Percentiles rank a stretch among this genome's conserved stretches.
Evolutionary conservation across 1,139 yeast species (phyloP).

Genomic region (Kodamaea suecica): DNA sequence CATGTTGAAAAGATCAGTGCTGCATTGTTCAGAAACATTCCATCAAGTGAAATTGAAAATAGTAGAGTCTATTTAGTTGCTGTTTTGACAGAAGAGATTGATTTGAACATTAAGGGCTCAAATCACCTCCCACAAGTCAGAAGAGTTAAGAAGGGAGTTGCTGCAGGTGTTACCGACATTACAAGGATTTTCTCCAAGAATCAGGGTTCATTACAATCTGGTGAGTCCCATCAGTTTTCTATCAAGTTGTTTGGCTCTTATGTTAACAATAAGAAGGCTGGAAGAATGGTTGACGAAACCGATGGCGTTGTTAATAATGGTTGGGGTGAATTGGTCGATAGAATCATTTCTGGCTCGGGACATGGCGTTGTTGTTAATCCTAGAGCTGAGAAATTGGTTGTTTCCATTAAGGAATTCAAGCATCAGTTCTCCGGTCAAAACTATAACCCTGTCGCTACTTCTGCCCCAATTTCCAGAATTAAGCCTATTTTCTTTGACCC

Average conservation of each 20-base stretch:
- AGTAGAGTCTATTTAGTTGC: slow-evolving; percentile 68
- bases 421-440: slow-evolving; percentile 45
- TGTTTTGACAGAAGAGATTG: slow-evolving; percentile 59
- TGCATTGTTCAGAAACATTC: slow-evolving; percentile 75
- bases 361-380: slow-evolving; percentile 82
- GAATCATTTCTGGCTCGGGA: slow-evolving; percentile 73
- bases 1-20: slow-evolving; percentile 69
- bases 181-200: slow-evolving; percentile 72
- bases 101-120: slow-evolving; percentile 29
- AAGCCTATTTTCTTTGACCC: slow-evolving; percentile 66
- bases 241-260: slow-evolving; percentile 74
- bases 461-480: slow-evolving; percentile 58
- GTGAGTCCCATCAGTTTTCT: slow-evolving; percentile 68
- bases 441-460: slow-evolving; percentile 37
- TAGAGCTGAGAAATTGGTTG: slow-evolving; percentile 68
- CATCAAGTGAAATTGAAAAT: slow-evolving; percentile 62
- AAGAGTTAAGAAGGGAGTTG: slow-evolving; percentile 71
- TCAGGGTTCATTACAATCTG: slow-evolving; percentile 55
- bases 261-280: slow-evolving; percentile 35
- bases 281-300: slow-evolving; percentile 19
- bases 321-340: slow-evolving; percentile 85
- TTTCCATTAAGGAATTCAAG: slow-evolving; percentile 72
- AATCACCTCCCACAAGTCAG: slow-evolving; percentile 28
- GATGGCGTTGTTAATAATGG: slow-evolving; percentile 53
- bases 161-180: slow-evolving; percentile 86